Evolutionary conservation across 192 early-diverging fungal species (phyloP), one percentile per base, ranked within the genome.

Genomic region (Mortierella claussenii): DNA sequence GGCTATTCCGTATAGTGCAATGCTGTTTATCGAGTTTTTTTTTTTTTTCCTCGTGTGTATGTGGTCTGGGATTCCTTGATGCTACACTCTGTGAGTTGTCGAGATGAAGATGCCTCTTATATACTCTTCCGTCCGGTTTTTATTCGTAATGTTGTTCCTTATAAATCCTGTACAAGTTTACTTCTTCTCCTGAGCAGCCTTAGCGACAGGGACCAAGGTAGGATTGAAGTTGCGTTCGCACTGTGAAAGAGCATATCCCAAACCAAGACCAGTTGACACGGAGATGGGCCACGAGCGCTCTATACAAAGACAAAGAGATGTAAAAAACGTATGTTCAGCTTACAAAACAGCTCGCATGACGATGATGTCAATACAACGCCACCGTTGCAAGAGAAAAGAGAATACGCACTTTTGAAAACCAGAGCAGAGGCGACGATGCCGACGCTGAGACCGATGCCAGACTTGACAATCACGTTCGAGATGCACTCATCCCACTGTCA

Each of bases 371-470:
- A 45, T 27, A n/a, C 18, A 43, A 45, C 56, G 33, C 56, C 42
- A 10, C 10, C 10, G n/a, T 12, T 24, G 49, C 23, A 8, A 6
- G 36, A 43, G n/a, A 9, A 3, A 10, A 54, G 8, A n/a, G 12
- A 20, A 1, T 17, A 82, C 91, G 79, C 85, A 91, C 93, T 89
- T 82, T 88, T 89, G 84, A 96, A 96, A 66, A 96, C 67, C 26
- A 96, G 81, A 40, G 92, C 93, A 23, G 93, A 94, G 30, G 91
- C 87, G n/a, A 94, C 92, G 65, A 96, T 87, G 69, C 95, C 95
- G 51, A 92, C 90, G 68, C 89, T 89, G 58, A 94, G 78, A 56
- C 93, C 95, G 54, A 93, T 81, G 18, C 92, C 93, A 42, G 89
- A 85, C 82, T 94, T 94, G 48, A 95, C 88, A 36, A 92, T 73